Conservation (phyloP, 768 basidiomycete genomes). For the Serendipita vermifera region DNA sequence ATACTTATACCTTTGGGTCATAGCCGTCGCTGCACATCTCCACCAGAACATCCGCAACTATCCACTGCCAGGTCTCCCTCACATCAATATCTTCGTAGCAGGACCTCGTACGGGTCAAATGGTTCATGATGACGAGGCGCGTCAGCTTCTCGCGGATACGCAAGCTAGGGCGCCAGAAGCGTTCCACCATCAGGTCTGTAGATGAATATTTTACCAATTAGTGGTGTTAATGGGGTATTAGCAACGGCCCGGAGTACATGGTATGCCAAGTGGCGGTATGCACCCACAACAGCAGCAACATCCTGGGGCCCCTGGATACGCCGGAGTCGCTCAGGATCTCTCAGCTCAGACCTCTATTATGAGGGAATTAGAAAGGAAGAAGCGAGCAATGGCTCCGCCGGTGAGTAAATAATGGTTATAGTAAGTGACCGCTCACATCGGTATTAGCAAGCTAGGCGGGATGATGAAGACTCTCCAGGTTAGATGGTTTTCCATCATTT, state of each 20-base stretch:
- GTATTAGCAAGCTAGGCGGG: neutral
- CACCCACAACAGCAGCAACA: no score
- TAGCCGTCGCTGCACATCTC: neutral
- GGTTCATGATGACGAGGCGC: neutral
- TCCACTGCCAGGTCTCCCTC: neutral
- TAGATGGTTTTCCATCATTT: no score
- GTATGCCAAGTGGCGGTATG: no score
- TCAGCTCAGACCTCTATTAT: neutral
- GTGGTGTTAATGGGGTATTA: no score
- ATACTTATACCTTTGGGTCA: no score
- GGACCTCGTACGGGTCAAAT: neutral
- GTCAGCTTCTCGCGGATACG: neutral
- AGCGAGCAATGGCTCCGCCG: neutral
- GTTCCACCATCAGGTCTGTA: neutral
- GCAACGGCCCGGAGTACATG: no score
- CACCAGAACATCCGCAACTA: neutral
- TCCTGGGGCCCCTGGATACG: neutral
- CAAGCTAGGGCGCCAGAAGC: neutral
- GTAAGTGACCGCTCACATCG: no score
- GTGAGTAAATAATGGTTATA: neutral
- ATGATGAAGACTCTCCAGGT: slow-evolving; percentile 1
- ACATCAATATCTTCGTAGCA: neutral
- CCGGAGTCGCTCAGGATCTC: neutral
- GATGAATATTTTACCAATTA: neutral
- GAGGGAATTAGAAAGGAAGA: neutral